phyloP scores from a whole-genome alignment of 345 rosid species.

The Passiflora organensis region DNA sequence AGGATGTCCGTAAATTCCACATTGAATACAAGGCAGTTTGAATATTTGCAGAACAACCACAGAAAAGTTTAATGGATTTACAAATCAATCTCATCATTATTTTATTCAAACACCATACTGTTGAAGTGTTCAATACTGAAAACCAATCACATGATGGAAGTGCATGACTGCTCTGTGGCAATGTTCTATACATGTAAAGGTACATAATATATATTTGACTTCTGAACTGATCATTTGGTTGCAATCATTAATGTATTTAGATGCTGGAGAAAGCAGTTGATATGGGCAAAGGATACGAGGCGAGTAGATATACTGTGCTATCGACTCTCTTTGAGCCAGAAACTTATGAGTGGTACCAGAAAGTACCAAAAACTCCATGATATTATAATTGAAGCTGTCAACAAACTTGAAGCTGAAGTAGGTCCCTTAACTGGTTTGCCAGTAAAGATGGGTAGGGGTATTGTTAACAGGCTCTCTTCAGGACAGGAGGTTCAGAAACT shows the following conservation, averaged over 20 bases:
- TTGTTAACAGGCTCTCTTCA: slow-evolving; percentile 74
- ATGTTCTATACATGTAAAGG: too few relatives aligned
- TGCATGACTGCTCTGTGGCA: not conserved
- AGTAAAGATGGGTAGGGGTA: slow-evolving; percentile 82
- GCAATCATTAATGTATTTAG: slow-evolving; percentile 41
- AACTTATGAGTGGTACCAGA: slow-evolving; percentile 57
- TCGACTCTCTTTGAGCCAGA: slow-evolving; percentile 72
- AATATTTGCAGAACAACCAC: too few relatives aligned
- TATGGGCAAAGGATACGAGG: slow-evolving; percentile 65
- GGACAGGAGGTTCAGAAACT: slow-evolving; percentile 74
- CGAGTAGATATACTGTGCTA: slow-evolving; percentile 85
- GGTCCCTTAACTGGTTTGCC: slow-evolving; percentile 80
- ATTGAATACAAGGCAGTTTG: too few relatives aligned
- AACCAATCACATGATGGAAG: not conserved
- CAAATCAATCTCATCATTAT: too few relatives aligned
- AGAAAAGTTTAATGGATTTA: too few relatives aligned
- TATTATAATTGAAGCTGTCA: slow-evolving; percentile 65
- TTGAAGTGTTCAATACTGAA: too few relatives aligned
- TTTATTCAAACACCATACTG: too few relatives aligned
- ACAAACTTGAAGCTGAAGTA: slow-evolving; percentile 77
- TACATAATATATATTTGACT: not conserved
- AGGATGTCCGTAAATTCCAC: too few relatives aligned
- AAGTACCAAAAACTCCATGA: slow-evolving; percentile 44
- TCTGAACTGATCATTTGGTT: not conserved
- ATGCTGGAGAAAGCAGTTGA: slow-evolving; percentile 90